Percentiles rank a stretch among this genome's conserved stretches.
phyloP scores from a whole-genome alignment of 2,329 filamentous ascomycete genomes.

The Ophiostoma sp. region DNA sequence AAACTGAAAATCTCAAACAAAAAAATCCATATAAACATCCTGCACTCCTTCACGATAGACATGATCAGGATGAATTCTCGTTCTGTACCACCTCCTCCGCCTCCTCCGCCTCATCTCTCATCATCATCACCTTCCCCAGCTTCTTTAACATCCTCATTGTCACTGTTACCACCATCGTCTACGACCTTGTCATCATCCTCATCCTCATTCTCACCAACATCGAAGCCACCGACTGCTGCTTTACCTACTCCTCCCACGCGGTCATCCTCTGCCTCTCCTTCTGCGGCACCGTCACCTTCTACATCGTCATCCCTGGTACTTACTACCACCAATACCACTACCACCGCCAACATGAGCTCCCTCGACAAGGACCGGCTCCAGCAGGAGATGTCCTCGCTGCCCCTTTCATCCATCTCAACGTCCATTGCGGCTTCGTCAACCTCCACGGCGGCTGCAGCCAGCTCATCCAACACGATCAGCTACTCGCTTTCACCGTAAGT shows the following conservation, averaged over 20 bases:
- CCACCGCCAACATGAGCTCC: constrained; percentile 24
- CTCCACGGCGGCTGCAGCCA: constrained; percentile 19
- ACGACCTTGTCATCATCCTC: neutral
- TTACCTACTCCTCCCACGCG: neutral
- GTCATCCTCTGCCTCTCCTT: neutral
- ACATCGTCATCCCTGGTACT: neutral
- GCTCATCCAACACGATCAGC: constrained; percentile 9
- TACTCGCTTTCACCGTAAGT: neutral
- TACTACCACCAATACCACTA: neutral
- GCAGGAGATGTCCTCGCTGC: constrained; percentile 27
- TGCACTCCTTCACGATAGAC: neutral
- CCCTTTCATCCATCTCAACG: constrained; percentile 24
- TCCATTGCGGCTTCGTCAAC: constrained; percentile 22
- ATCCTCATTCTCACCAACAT: neutral
- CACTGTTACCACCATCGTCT: neutral
- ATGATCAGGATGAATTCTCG: neutral
- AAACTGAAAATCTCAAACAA: neutral
- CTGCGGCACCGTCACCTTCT: neutral
- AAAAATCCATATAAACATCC: neutral
- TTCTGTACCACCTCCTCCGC: constrained; percentile 5
- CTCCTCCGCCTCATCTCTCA: neutral
- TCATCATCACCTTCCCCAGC: neutral
- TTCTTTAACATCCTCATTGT: neutral
- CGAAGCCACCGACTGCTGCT: no score
- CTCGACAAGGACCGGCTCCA: constrained; percentile 28